Percentiles rank a stretch among this genome's conserved stretches.
phyloP scores from a whole-genome alignment of 148 eudicot species.

The Arctostaphylos glauca region DNA sequence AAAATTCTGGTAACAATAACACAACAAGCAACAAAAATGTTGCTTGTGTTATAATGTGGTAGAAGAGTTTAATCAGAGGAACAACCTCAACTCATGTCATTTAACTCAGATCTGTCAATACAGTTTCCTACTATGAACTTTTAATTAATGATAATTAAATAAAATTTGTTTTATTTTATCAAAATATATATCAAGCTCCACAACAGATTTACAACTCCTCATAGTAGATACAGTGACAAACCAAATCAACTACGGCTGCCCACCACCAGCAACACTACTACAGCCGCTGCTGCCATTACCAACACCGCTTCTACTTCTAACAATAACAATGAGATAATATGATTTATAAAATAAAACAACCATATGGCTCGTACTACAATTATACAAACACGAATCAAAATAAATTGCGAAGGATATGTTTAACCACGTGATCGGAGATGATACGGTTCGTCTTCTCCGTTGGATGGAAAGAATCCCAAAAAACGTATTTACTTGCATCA shows the following conservation, averaged over 20 bases:
- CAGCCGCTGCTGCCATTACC: background rate
- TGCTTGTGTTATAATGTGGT: background rate
- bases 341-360: background rate
- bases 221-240: background rate
- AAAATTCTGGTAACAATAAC: background rate
- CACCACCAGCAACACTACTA: background rate
- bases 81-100: background rate
- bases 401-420: slow-evolving; percentile 14
- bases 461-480: slow-evolving; percentile 37
- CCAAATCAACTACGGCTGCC: background rate
- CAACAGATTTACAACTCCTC: background rate
- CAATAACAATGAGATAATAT: background rate
- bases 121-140: background rate
- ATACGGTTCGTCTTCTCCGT: slow-evolving; percentile 26
- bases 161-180: background rate
- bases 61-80: background rate
- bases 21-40: background rate
- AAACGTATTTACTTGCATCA: slow-evolving; percentile 30
- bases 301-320: background rate
- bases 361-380: background rate
- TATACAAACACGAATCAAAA: background rate
- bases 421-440: slow-evolving; percentile 19
- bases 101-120: background rate
- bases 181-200: background rate
- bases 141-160: background rate